A percentile compares a stretch with the other conserved stretches of the same genome.
Evolutionary conservation across 148 eudicot genomes (phyloP).

Genomic region (Pouteria glomerata): DNA sequence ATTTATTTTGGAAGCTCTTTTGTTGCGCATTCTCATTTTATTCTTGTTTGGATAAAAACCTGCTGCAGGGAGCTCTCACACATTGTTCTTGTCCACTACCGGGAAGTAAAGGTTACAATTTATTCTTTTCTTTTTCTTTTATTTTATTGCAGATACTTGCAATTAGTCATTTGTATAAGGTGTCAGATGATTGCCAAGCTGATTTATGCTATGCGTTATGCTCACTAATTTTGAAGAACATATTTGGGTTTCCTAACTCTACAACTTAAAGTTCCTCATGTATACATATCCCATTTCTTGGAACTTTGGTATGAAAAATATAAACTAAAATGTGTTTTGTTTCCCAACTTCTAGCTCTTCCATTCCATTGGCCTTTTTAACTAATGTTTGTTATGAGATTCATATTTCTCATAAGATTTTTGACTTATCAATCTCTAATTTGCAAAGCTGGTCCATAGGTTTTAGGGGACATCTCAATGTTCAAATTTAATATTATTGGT

Average conservation of each 20-base stretch:
- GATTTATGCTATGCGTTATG: neutral
- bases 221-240: neutral
- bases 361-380: neutral
- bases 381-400: neutral
- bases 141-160: neutral
- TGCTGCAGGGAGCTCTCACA: conserved; percentile 55
- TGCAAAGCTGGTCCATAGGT: neutral
- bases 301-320: conserved; percentile 6
- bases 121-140: neutral
- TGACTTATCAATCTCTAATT: neutral
- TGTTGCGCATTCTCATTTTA: conserved; percentile 9
- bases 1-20: neutral
- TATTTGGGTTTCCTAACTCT: neutral
- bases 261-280: neutral
- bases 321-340: neutral
- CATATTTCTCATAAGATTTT: neutral
- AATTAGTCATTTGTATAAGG: neutral
- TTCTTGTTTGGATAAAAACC: conserved; percentile 11
- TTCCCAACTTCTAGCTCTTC: neutral
- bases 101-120: conserved; percentile 52
- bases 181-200: neutral
- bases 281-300: neutral
- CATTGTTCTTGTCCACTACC: conserved; percentile 71
- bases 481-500: neutral
- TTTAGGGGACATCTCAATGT: neutral